phyloP scores from a whole-genome alignment of 441 rosid genomes.

The Arabidopsis hybrid region DNA sequence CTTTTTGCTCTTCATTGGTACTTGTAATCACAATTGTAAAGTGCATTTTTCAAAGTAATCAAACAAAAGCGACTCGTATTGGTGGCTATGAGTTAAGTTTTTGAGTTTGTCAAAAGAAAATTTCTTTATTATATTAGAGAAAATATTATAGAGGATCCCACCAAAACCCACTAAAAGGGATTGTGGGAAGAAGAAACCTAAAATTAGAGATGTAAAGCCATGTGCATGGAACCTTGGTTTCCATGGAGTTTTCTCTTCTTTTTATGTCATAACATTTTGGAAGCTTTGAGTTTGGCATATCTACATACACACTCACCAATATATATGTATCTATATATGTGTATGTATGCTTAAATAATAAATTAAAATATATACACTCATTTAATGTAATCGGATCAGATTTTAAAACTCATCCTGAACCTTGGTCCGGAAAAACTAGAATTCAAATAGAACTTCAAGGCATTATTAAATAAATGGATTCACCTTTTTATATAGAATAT shows the following conservation, averaged over 20 bases:
- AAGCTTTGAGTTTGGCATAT: slow-evolving; percentile 67
- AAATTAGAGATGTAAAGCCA: slow-evolving; percentile 60
- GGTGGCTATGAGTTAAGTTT: slow-evolving; percentile 40
- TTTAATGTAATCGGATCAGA: not conserved
- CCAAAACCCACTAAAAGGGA: slow-evolving; percentile 56
- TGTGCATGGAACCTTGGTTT: slow-evolving; percentile 70
- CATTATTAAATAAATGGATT: slow-evolving; percentile 9
- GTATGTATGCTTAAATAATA: not conserved
- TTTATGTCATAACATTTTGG: slow-evolving; percentile 59
- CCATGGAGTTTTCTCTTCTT: slow-evolving; percentile 68
- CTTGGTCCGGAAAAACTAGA: slow-evolving; percentile 12
- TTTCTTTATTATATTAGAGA: slow-evolving; percentile 40
- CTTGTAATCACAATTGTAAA: slow-evolving; percentile 46
- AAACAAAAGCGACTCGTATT: slow-evolving; percentile 29
- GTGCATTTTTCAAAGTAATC: slow-evolving; percentile 38
- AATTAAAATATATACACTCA: not conserved
- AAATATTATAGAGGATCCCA: slow-evolving; percentile 44
- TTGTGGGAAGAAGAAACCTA: slow-evolving; percentile 48
- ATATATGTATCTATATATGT: not conserved
- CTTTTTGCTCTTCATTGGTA: slow-evolving; percentile 33
- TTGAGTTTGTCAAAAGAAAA: slow-evolving; percentile 33
- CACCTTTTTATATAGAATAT: slow-evolving; percentile 19
- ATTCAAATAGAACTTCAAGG: slow-evolving; percentile 10
- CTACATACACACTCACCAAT: slow-evolving; percentile 20
- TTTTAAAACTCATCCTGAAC: slow-evolving; percentile 3